A percentile compares a stretch with the other conserved stretches of the same genome.
Conservation (phyloP, 345 rosid genomes). For the Salix dunnii region DNA sequence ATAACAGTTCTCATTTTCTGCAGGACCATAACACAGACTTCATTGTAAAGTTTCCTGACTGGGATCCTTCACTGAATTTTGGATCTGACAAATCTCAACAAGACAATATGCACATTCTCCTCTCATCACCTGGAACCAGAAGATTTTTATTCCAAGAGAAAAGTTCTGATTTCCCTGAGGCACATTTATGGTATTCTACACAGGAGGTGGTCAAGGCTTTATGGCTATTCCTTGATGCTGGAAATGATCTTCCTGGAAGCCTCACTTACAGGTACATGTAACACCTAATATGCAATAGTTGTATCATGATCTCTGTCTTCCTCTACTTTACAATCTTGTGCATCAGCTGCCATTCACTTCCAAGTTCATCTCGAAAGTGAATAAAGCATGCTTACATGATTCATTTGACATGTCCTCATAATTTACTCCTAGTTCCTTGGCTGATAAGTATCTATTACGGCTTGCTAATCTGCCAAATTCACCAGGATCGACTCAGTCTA, state of each 20-base stretch:
- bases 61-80: constrained; percentile 61
- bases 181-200: constrained; percentile 86
- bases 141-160: constrained; percentile 52
- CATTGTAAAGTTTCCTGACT: constrained; percentile 85
- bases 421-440: no score
- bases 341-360: no score
- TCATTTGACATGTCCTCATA: no score
- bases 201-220: constrained; percentile 57
- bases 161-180: constrained; percentile 50
- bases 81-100: constrained; percentile 26
- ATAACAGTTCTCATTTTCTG: background rate
- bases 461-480: no score
- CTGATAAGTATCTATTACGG: no score
- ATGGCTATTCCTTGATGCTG: constrained; percentile 60
- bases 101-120: constrained; percentile 27
- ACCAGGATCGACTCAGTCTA: no score
- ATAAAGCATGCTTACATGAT: no score
- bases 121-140: constrained; percentile 32
- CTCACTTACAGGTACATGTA: constrained; percentile 63
- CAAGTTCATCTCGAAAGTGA: no score
- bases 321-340: no score
- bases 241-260: constrained; percentile 59
- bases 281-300: background rate
- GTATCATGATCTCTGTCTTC: background rate
- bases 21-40: constrained; percentile 95